These are phyloP conservation scores for Neurospora sp. DNA, from an alignment of 495 filamentous ascomycete species.

Conservation along the genomic window DNA sequence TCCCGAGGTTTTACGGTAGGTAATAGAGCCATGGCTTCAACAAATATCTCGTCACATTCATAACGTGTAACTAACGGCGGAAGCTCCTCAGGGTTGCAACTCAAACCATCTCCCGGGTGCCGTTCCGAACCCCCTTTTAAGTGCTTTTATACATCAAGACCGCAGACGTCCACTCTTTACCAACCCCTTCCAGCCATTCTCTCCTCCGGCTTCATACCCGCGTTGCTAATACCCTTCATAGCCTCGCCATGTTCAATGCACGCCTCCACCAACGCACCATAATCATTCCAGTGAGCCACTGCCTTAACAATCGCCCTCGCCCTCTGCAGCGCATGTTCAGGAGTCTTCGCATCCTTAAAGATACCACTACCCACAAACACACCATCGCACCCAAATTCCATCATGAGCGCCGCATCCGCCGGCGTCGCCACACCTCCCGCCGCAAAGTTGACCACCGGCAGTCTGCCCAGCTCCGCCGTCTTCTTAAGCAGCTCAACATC, in stretches of 20 bases:
- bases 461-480: constrained; percentile 73
- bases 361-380: constrained; percentile 96
- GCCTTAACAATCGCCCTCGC: constrained; percentile 93
- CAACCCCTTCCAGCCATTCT: constrained; percentile 84
- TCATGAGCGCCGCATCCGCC: constrained; percentile 96
- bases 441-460: constrained; percentile 97
- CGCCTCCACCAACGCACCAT: constrained; percentile 80
- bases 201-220: constrained; percentile 59
- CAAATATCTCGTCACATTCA: neutral
- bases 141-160: neutral
- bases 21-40: neutral
- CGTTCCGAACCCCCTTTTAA: neutral
- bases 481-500: constrained; percentile 72
- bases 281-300: constrained; percentile 76
- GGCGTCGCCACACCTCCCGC: constrained; percentile 96
- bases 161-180: constrained; percentile 34
- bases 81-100: neutral
- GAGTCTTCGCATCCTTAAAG: constrained; percentile 61
- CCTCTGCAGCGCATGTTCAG: constrained; percentile 73
- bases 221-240: constrained; percentile 88
- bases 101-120: neutral
- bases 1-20: too few species aligned
- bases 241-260: constrained; percentile 82
- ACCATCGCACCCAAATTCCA: constrained; percentile 96
- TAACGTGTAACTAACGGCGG: neutral